Percentiles rank a stretch among this genome's conserved stretches.
phyloP scores from a whole-genome alignment of 1,139 yeast genomes.

The Scheffersomyces quercinus region DNA sequence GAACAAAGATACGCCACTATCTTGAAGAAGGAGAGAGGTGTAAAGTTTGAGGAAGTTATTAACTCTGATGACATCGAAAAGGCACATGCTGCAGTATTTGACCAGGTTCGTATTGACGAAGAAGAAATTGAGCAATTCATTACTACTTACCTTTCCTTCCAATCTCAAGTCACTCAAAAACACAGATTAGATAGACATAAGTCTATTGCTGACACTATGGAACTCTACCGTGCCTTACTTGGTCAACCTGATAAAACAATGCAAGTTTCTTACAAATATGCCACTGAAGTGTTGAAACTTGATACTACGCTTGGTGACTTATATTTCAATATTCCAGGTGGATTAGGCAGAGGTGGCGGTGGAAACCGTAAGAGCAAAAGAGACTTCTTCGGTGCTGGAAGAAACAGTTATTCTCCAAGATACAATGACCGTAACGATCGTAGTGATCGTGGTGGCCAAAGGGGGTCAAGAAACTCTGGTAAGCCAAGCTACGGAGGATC shows the following conservation, averaged over 20 bases:
- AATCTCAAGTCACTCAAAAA: slow-evolving; percentile 24
- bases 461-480: slow-evolving; percentile 2
- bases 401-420: background rate
- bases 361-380: slow-evolving; percentile 17
- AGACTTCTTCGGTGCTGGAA: slow-evolving; percentile 6
- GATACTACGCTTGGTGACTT: slow-evolving; percentile 15
- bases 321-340: slow-evolving; percentile 23
- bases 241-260: slow-evolving; percentile 16
- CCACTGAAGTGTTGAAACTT: slow-evolving; percentile 10
- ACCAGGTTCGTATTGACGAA: slow-evolving; percentile 10
- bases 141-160: slow-evolving; percentile 11
- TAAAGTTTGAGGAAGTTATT: slow-evolving; percentile 46
- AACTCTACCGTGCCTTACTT: slow-evolving; percentile 14
- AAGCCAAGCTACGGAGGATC: slow-evolving; percentile 1
- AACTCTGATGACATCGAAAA: slow-evolving; percentile 12
- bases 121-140: slow-evolving; percentile 14
- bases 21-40: slow-evolving; percentile 48
- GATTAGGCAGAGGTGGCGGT: slow-evolving; percentile 11
- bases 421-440: slow-evolving; percentile 1
- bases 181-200: slow-evolving; percentile 25
- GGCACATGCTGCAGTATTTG: slow-evolving; percentile 8
- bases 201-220: slow-evolving; percentile 11
- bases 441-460: background rate
- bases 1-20: slow-evolving; percentile 51
- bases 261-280: slow-evolving; percentile 11